Evolutionary conservation across 2,329 filamentous ascomycete genomes (phyloP), one percentile per base, ranked within the genome.

Genomic region (Arthroderma uncinatum): DNA sequence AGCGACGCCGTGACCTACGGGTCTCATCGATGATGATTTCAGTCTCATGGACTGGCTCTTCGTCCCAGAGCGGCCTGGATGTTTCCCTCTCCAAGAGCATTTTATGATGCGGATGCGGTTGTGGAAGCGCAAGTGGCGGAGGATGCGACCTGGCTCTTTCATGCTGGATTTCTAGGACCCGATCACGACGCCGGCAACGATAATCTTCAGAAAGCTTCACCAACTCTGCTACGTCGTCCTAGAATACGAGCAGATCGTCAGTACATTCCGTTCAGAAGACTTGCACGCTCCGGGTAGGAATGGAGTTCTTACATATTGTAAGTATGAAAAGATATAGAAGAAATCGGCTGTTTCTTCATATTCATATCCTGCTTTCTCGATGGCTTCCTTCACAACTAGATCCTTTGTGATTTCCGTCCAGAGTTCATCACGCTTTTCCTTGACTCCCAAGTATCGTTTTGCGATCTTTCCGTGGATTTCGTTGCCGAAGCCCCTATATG

Each of bases 401-500:
- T 95, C 91, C 73, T 95, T 95, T 48, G 92, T 95, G 64, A 98
- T 89, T 73, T 97, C 93, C 0, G 93, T 98, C 92, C 92, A 97
- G 76, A 95, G 87, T 59, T 86, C 82, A 57, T 81, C 79, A 36
- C 65, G 67, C 28, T 66, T 67, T 44, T 73, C 66, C 37, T 70
- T 71, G 39, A 68, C 61, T 6, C 67, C 67, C 7, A 67, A 67
- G 53, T 73, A 71, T 33, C 79, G 74, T 54, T 77, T 78, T 21
- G 68, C 73, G 58, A 76, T 70, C 12, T 70, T 68, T 5, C 70
- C 67, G 23, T 65, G 69, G 4, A 69, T 67, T 2, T 53, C 50
- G 6, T 14, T 36, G n/a, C n/a, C 23, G 4, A 8, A 4, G 16
- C 5, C 16, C 19, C 42, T 47, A 12, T 12, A 21, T 63, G 81